Evolutionary conservation across 2,329 filamentous ascomycete genomes (phyloP), one percentile per base, ranked within the genome.

Genomic region (Daldinia eschscholtzii): DNA sequence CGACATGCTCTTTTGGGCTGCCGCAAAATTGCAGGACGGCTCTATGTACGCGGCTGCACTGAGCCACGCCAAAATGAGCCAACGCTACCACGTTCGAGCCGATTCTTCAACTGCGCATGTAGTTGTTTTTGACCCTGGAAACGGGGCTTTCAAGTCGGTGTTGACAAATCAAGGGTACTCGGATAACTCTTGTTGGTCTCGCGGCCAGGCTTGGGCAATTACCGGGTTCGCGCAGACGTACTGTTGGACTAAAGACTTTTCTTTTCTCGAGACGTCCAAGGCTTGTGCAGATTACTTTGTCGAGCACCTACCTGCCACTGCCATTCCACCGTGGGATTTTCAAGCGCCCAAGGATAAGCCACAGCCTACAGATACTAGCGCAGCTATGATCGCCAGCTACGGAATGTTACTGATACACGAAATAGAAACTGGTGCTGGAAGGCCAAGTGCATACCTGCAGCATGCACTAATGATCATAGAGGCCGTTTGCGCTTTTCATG

Each of bases 191-290:
- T 83, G 80, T 9, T 86, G 84, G 84, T 76, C 80, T 4, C 79
- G 84, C 3, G 84, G 84, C 0, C 84, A 86, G 63, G 83, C 83
- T 0, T 86, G 84, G 84, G 80, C 81, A 0, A 82, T 86, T 2
- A 78, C 81, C 55, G 84, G 84, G 0, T 86, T 85, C 61, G 80
- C 80, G 0, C 80, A 85, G 70, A 81, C 81, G 0, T 85, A 83
- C 59, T 70, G 72, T n/a, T 85, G 83, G 83, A 85, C 82, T 0
- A 76, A 78, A 10, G 80, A 83, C 28, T 46, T 41, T 0, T 76
- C 75, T 1, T 85, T 84, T 64, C 77, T 85, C 0, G 70, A 79
- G 0, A 84, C 84, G 2, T 80, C 85, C 0, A 74, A 78, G 3
- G 71, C 74, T 2, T 82, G 83, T 42, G 83, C 83, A 0, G 77